These are phyloP conservation scores for Boletus coccyginus DNA, from an alignment of 768 basidiomycete species.

Conservation along the genomic window DNA sequence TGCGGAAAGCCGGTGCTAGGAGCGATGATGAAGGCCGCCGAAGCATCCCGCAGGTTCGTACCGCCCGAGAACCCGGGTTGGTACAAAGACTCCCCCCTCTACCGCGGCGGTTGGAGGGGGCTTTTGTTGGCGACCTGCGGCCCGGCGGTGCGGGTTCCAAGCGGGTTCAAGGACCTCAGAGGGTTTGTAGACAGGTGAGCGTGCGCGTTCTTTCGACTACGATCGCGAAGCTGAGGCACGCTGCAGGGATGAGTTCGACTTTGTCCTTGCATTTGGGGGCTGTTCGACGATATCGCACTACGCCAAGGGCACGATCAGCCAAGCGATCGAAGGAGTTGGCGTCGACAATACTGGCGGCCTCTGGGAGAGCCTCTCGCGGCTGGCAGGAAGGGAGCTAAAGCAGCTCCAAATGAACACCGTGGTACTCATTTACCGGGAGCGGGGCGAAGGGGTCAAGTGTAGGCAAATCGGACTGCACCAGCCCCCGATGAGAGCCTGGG, in stretches of 20 bases:
- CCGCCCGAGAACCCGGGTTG: not conserved
- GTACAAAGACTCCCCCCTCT: not conserved
- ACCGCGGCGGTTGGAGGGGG: not conserved
- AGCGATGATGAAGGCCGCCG: not conserved
- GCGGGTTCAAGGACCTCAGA: not conserved
- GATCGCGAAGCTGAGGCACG: too few species aligned
- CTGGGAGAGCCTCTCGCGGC: not conserved
- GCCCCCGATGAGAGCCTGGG: not conserved
- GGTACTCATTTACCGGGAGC: not conserved
- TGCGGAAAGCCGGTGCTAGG: not conserved
- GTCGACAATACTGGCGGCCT: not conserved
- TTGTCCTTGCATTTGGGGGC: not conserved
- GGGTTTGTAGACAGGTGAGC: not conserved
- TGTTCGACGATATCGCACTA: not conserved
- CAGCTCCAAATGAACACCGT: not conserved
- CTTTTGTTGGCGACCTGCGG: not conserved
- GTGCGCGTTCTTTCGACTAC: not conserved
- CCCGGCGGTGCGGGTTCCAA: not conserved
- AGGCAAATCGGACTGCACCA: not conserved
- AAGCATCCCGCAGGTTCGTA: not conserved
- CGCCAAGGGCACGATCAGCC: not conserved
- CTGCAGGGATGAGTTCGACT: not conserved
- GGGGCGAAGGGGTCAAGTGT: accelerated
- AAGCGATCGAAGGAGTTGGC: not conserved
- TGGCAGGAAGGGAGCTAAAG: not conserved